Base-by-base conservation (phyloP, 345 rosid genomes). In the Ceriops zippeliana region DNA sequence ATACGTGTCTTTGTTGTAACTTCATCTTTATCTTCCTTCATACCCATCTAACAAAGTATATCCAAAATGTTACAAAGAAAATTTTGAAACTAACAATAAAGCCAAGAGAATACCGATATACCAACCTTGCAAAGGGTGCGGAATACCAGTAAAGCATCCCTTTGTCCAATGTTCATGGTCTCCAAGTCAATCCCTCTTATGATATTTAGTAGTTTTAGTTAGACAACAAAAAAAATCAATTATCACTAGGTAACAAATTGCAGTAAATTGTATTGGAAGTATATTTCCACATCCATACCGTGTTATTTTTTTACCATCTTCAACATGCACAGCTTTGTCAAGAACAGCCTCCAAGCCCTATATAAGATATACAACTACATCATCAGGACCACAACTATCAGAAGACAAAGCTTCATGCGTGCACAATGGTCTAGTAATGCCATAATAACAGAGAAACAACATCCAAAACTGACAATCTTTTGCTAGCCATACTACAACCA, bases 61-160 rank as follows among this genome's bases (percentile, higher is more conserved):
- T 71, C 53, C 30, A 71, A 22, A 66, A 61, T 67, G 32, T 63
- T 47, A 71, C 64, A 72, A 62, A 38, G 35, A 37, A 76, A 64
- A 51, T 71, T 52, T 62, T 67, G 73, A 66, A 78, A 22, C 46
- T 34, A 67, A 70, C 34, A 78, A 51, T 17, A 62, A 71, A 37
- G 53, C 38, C n/a, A 56, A 62, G 35, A 62, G 42, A 71, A 75
- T 9, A 61, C 31, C 28, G 47, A 65, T 54, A 77, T 62, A 73
- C 85, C 58, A 76, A 95, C 99, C 99, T 95, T 91, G 89, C 99
- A 95, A 75, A 95, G 96, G 60, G 99, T 95, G 69, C 96, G 96
- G 78, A 95, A 91, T 30, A 95, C 93, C 69, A 95, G 78, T 57
- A 95, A 89, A 72, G 98, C 98, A 88, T 95, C 98, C 35, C 91